phyloP scores from a whole-genome alignment of 306 rosid species.

The Psophocarpus tetragonolobus region DNA sequence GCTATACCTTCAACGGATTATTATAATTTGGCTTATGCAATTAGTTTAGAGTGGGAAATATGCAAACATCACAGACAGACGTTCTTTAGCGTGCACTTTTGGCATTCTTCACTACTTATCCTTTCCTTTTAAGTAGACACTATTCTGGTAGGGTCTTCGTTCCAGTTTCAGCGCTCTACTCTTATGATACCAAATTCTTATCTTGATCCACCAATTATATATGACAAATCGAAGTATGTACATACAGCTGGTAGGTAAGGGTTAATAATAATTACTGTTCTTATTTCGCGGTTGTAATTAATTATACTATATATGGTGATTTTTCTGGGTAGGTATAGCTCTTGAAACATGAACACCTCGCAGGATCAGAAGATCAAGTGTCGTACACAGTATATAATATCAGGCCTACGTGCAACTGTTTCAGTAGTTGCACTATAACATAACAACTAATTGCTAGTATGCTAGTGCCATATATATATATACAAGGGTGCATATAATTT shows the following conservation, averaged over 20 bases:
- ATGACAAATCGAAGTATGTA: conserved; percentile 28
- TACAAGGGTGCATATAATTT: not conserved
- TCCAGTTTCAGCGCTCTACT: not conserved
- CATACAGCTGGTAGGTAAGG: not conserved
- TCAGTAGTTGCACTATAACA: not conserved
- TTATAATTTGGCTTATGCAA: conserved; percentile 34
- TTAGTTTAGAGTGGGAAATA: conserved; percentile 26
- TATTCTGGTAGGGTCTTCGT: conserved; percentile 31
- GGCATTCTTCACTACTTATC: conserved; percentile 16
- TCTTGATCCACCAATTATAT: conserved; percentile 14
- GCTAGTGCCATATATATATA: not conserved
- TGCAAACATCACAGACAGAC: not conserved
- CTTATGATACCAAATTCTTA: conserved; percentile 11
- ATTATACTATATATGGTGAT: too few relatives aligned
- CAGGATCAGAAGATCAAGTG: conserved; percentile 21
- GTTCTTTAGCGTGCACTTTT: conserved; percentile 38
- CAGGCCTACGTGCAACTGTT: conserved; percentile 26
- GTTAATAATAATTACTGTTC: conserved; percentile 17
- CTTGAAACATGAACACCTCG: conserved; percentile 25
- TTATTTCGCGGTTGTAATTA: too few relatives aligned
- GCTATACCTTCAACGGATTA: conserved; percentile 6
- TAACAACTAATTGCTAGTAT: not conserved
- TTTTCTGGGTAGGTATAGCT: conserved; percentile 35
- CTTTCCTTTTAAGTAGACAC: not conserved
- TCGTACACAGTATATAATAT: conserved; percentile 2